phyloP scores from a whole-genome alignment of 208 protist species.

The Acanthamoeba quina region DNA sequence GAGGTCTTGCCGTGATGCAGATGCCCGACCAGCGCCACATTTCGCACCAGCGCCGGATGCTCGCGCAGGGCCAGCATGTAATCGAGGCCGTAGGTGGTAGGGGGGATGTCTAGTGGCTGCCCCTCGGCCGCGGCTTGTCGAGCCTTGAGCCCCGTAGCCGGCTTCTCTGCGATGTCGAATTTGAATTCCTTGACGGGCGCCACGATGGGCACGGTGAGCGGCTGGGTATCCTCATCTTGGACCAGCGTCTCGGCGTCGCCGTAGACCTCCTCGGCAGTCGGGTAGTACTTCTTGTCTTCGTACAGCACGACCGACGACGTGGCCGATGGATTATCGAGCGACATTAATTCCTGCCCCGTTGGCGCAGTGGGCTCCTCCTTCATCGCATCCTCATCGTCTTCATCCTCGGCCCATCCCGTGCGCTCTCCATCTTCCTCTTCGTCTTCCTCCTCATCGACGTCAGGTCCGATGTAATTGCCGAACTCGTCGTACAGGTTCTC shows the following conservation, averaged over 20 bases:
- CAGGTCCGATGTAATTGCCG: slow-evolving; percentile 95
- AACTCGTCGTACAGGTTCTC: slow-evolving; percentile 95
- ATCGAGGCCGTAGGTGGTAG: slow-evolving; percentile 11
- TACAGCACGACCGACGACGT: slow-evolving; percentile 88
- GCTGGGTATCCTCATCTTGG: slow-evolving; percentile 95
- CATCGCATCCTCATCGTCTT: slow-evolving; percentile 60
- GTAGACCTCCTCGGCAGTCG: slow-evolving; percentile 90
- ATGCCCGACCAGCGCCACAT: slow-evolving; percentile 95
- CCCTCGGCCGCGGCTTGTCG: background rate
- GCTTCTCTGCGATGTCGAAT: slow-evolving; percentile 87
- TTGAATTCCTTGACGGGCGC: slow-evolving; percentile 87
- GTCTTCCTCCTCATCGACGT: slow-evolving; percentile 85
- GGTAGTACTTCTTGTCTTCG: slow-evolving; percentile 96
- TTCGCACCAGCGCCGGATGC: slow-evolving; percentile 93
- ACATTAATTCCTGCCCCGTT: slow-evolving; percentile 15
- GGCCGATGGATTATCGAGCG: background rate
- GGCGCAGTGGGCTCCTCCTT: background rate
- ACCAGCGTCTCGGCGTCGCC: slow-evolving; percentile 93
- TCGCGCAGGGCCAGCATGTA: slow-evolving; percentile 86
- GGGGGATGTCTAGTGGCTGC: background rate
- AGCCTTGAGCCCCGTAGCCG: slow-evolving; percentile 84
- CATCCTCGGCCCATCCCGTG: slow-evolving; percentile 62
- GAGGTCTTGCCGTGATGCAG: slow-evolving; percentile 98
- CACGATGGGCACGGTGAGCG: slow-evolving; percentile 94
- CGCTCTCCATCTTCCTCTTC: slow-evolving; percentile 78